A percentile compares a stretch with the other conserved stretches of the same genome.
Evolutionary conservation across 179 eudicot species (phyloP).

Genomic region (Corrigiola litoralis): DNA sequence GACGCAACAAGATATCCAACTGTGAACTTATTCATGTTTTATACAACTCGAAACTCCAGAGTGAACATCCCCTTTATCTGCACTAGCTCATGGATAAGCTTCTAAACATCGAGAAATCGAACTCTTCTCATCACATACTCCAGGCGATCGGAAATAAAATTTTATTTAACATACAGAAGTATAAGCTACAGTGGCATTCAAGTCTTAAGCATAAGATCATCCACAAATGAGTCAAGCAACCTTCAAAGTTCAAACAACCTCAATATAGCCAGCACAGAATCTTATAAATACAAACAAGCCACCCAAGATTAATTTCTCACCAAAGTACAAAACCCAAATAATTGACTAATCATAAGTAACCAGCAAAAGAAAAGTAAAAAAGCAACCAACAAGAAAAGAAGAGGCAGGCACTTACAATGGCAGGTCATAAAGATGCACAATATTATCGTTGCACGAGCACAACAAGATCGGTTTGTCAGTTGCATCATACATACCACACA

Average conservation of each 20-base stretch:
- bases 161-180: background rate
- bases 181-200: background rate
- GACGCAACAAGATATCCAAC: background rate
- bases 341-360: slow-evolving; percentile 19
- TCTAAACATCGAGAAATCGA: background rate
- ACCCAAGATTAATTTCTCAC: slow-evolving; percentile 15
- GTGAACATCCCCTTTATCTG: no score
- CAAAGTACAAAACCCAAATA: no score
- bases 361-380: slow-evolving; percentile 13
- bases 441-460: slow-evolving; percentile 46
- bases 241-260: slow-evolving; percentile 3
- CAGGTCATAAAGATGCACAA: slow-evolving; percentile 48
- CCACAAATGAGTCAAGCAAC: background rate
- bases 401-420: no score
- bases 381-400: slow-evolving; percentile 15
- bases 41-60: background rate
- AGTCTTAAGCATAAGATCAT: background rate
- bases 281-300: slow-evolving; percentile 7
- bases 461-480: slow-evolving; percentile 45
- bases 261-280: background rate
- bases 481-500: slow-evolving; percentile 43
- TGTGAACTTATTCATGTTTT: background rate
- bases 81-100: background rate
- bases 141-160: background rate
- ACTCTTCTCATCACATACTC: background rate